Conservation (phyloP, 2,329 filamentous ascomycete species). For the Diaporthe sp. region DNA sequence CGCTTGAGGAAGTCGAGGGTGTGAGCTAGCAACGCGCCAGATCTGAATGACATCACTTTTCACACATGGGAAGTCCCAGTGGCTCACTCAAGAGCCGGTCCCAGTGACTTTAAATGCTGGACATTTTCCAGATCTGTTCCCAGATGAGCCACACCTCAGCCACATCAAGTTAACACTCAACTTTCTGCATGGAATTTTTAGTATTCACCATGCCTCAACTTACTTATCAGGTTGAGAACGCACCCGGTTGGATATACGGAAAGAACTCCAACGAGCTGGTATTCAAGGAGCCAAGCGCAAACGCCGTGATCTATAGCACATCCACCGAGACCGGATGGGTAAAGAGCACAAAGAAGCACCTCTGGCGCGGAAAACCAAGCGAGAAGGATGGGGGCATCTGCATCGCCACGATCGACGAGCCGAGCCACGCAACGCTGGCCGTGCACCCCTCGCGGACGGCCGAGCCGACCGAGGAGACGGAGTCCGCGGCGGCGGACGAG, state of each 20-base stretch:
- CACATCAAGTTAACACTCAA: neutral
- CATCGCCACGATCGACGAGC: slow-evolving; percentile 34
- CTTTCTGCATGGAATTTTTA: neutral
- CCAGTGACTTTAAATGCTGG: neutral
- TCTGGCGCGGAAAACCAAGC: slow-evolving; percentile 31
- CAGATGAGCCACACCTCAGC: slow-evolving; percentile 1
- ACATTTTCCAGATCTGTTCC: neutral
- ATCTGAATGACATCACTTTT: slow-evolving; percentile 14
- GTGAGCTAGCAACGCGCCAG: slow-evolving; percentile 12
- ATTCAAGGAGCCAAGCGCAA: slow-evolving; percentile 33
- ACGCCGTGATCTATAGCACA: slow-evolving; percentile 34
- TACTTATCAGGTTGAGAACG: slow-evolving; percentile 28
- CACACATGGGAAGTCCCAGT: neutral
- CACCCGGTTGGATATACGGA: slow-evolving; percentile 32
- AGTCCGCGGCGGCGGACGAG: neutral
- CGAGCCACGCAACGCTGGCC: slow-evolving; percentile 25
- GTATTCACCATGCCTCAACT: slow-evolving; percentile 25
- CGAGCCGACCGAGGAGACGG: neutral
- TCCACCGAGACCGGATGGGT: slow-evolving; percentile 26
- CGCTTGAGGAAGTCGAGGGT: neutral
- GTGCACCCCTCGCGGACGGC: slow-evolving; percentile 28
- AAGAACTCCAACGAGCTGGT: slow-evolving; percentile 34
- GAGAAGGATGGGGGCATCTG: slow-evolving; percentile 33
- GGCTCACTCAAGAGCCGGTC: neutral
- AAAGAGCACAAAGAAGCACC: slow-evolving; percentile 29